Percentiles rank a stretch among this genome's conserved stretches.
These are phyloP conservation scores for Cordyceps pruinosa DNA, from an alignment of 2,329 filamentous ascomycete species.

Conservation along the genomic window DNA sequence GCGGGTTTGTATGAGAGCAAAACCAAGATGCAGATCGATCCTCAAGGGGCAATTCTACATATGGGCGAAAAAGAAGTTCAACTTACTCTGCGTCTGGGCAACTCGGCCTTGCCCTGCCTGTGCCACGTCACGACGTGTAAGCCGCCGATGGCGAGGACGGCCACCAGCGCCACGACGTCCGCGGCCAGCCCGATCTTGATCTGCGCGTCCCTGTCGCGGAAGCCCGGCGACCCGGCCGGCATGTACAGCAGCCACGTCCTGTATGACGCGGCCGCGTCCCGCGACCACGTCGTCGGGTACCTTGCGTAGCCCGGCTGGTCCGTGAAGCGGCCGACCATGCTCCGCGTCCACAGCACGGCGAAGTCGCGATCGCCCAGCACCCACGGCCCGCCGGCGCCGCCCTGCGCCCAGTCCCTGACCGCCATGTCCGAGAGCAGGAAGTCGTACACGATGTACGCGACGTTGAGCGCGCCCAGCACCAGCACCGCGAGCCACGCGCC, in stretches of 20 bases:
- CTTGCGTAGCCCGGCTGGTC: not conserved
- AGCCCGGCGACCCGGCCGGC: not conserved
- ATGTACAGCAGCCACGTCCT: not conserved
- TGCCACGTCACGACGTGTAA: not conserved
- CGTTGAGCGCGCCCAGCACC: not conserved
- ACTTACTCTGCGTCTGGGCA: not conserved
- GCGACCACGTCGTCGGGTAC: not conserved
- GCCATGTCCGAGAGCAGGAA: not conserved
- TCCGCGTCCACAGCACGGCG: not conserved
- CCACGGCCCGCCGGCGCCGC: not conserved
- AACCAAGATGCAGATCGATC: no score
- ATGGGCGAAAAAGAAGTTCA: not conserved
- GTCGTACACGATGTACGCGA: not conserved
- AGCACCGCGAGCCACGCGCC: not conserved
- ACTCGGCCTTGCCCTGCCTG: not conserved
- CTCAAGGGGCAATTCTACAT: no score
- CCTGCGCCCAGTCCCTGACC: not conserved
- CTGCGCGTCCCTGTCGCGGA: not conserved
- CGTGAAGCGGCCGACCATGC: not conserved
- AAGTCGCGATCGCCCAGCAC: not conserved
- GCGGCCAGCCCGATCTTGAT: conserved; percentile 1
- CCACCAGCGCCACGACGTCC: not conserved
- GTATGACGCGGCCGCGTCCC: not conserved
- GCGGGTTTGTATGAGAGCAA: no score
- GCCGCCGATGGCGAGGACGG: not conserved